Base-by-base conservation (phyloP, 1,284 basidiomycete species). In the Pascua guehoae region DNA sequence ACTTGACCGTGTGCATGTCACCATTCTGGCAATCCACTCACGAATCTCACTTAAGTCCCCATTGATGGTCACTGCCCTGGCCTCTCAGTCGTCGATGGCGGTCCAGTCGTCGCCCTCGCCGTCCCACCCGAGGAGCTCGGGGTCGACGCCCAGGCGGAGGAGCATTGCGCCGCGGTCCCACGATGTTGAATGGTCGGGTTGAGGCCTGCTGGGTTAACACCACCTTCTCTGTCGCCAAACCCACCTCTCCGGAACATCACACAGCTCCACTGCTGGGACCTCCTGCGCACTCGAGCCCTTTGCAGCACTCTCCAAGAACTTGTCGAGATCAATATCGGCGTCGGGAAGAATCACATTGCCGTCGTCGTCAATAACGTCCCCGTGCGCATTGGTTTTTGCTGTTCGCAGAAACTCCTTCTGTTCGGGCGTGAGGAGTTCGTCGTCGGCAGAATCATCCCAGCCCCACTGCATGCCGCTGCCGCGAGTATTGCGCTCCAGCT, bases 161-260 rank as follows among this genome's bases (percentile, higher is more conserved):
- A 76, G 67, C 66, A 78, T 64, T 1, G 64, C 57, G 10, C 67
- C 75, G 24, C 66, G 66, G 43, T 68, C 66, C 76, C 76, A 78
- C 16, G 53, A 4, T 32, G 24, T 32, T 7, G 24, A 7, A 3
- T 32, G 24, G 24, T 4, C 24, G 24, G 24, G 24, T 7, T 32
- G 24, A 32, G 3, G 24, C 24, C 24, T 32, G 24, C 24, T 32
- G 24, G 24, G 24, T 32, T 32, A 32, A 32, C 7, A n/a, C 24
- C 24, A 32, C 24, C 24, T 7, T 3, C 24, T 3, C 24, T 32
- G 24, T 10, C 15, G 9, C n/a, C n/a, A n/a, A 17, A 43, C 49
- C 36, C 24, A 51, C 49, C 43, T 32, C 0, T 42, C 8, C 7
- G 42, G 18, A 12, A 38, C 49, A 11, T 16, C 16, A 41, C 43